Evolutionary conservation across 2,329 filamentous ascomycete genomes (phyloP).

Genomic region (Botryotinia calthae): DNA sequence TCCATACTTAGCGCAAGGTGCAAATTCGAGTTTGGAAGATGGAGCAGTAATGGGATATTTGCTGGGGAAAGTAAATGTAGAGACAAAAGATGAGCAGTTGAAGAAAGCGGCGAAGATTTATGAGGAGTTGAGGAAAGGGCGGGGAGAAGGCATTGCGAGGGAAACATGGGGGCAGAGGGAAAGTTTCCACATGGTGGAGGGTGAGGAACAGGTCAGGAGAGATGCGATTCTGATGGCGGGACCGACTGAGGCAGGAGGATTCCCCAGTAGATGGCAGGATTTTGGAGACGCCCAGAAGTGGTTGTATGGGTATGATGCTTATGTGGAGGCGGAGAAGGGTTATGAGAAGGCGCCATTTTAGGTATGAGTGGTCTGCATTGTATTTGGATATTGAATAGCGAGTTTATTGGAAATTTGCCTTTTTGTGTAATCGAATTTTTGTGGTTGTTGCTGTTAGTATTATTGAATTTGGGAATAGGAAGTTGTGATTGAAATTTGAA

Average conservation of each 20-base stretch:
- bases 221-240: slow-evolving; percentile 55
- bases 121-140: slow-evolving; percentile 47
- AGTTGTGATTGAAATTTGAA: too few relatives aligned
- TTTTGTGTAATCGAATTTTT: too few relatives aligned
- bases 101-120: slow-evolving; percentile 47
- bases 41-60: slow-evolving; percentile 62
- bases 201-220: slow-evolving; percentile 55
- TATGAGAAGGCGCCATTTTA: slow-evolving; percentile 28
- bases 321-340: slow-evolving; percentile 50
- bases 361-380: neutral
- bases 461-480: too few relatives aligned
- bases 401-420: neutral
- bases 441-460: neutral
- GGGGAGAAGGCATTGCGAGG: slow-evolving; percentile 54
- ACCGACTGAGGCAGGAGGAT: slow-evolving; percentile 50
- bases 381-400: neutral
- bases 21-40: slow-evolving; percentile 66
- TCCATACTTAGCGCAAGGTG: slow-evolving; percentile 62
- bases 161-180: slow-evolving; percentile 60
- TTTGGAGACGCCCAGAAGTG: slow-evolving; percentile 57
- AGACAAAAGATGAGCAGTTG: slow-evolving; percentile 45
- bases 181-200: slow-evolving; percentile 53
- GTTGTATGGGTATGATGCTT: slow-evolving; percentile 64
- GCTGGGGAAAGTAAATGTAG: slow-evolving; percentile 47
- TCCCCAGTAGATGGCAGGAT: slow-evolving; percentile 64